Percentiles rank a stretch among this genome's conserved stretches.
phyloP scores from a whole-genome alignment of 2,329 filamentous ascomycete species.

The Fusarium sp. region DNA sequence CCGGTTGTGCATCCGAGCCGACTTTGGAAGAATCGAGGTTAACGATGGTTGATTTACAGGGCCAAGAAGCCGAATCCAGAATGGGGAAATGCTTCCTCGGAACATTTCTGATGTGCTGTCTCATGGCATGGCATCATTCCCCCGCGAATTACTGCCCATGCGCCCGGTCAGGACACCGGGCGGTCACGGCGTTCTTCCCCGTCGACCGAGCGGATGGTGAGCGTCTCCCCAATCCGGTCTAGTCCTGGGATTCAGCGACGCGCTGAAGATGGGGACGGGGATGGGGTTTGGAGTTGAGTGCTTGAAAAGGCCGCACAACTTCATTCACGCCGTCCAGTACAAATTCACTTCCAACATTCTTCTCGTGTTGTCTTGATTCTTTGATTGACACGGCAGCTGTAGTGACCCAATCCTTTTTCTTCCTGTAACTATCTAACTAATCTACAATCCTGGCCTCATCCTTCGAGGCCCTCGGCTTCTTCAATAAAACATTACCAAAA shows the following conservation, averaged over 20 bases:
- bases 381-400: background rate
- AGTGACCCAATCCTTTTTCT: conserved; percentile 9
- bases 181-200: conserved; percentile 30
- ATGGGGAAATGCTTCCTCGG: background rate
- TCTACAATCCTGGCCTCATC: conserved; percentile 39
- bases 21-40: background rate
- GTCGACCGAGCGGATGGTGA: conserved; percentile 40
- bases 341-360: background rate
- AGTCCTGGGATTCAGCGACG: background rate
- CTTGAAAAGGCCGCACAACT: background rate
- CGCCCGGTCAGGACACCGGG: background rate
- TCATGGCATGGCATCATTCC: background rate
- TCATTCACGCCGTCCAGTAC: background rate
- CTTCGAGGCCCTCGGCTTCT: conserved; percentile 3
- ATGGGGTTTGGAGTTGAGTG: background rate
- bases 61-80: background rate
- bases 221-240: conserved; percentile 10
- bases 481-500: conserved; percentile 29
- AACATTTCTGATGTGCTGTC: background rate
- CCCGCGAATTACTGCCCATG: conserved; percentile 9
- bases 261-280: background rate
- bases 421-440: conserved; percentile 41
- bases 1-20: conserved; percentile 23
- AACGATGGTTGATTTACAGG: background rate
- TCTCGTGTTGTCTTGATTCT: background rate